phyloP scores from a whole-genome alignment of 768 basidiomycete genomes.

The Exsudoporus frostii region DNA sequence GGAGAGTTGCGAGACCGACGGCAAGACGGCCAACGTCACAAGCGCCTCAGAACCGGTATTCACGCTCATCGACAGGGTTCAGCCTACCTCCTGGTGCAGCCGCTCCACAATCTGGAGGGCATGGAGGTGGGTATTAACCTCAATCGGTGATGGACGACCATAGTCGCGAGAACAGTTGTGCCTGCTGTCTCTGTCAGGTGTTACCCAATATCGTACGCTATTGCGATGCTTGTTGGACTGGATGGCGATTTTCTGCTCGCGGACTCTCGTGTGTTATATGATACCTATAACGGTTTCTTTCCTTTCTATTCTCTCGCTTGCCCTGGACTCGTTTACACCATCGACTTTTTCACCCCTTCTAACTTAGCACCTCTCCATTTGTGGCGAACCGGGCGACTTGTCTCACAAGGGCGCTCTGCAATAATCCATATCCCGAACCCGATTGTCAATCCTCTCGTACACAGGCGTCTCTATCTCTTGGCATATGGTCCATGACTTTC shows the following conservation, averaged over 20 bases:
- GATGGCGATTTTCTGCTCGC: constrained; percentile 1
- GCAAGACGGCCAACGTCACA: constrained; percentile 59
- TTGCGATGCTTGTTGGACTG: constrained; percentile 12
- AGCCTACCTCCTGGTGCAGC: constrained; percentile 76
- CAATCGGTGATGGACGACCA: background rate
- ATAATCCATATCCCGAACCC: background rate
- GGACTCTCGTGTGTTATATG: constrained; percentile 1
- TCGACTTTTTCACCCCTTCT: background rate
- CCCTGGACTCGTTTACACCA: constrained; percentile 1
- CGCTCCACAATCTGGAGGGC: constrained; percentile 45
- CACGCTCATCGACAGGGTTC: constrained; percentile 51
- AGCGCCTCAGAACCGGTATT: constrained; percentile 66
- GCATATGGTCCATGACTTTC: background rate
- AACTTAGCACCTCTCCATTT: constrained; percentile 8
- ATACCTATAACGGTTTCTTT: constrained; percentile 9
- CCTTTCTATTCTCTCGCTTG: constrained; percentile 9
- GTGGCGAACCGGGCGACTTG: background rate
- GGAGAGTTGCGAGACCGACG: constrained; percentile 67
- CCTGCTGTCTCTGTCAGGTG: background rate
- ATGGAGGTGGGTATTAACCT: constrained; percentile 14
- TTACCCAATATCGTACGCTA: constrained; percentile 1
- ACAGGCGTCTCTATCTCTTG: background rate
- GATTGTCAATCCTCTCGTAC: no score
- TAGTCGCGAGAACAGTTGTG: constrained; percentile 1
- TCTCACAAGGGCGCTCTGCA: no score